Evolutionary conservation across 2,329 filamentous ascomycete genomes (phyloP), one percentile per base, ranked within the genome.

Genomic region (Fusarium abutilonis): DNA sequence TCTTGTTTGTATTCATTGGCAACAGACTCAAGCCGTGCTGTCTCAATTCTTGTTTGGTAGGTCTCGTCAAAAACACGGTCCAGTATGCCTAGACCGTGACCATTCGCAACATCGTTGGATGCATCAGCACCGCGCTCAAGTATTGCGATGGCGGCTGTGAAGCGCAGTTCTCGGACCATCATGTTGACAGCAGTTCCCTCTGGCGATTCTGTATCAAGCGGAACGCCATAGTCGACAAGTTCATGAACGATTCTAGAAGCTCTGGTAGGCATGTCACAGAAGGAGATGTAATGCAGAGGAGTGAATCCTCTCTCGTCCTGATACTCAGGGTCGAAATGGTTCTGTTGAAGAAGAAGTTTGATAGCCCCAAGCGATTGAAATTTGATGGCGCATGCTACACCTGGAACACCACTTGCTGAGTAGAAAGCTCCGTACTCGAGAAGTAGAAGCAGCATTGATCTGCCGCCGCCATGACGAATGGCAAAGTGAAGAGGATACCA

Each of bases 401-500:
- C 52, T 8, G 28, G 41, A 6, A 38, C 3, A 5, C 4, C 29
- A 6, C 11, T 13, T 4, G 36, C 28, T 5, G 44, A 43, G 19
- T 17, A 52, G 11, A 23, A 29, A 7, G 56, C 56, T 19, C 41
- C 52, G 3, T 45, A 38, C 14, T 56, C 5, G 6, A 52, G 13
- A 2, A 59, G 35, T 4, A 52, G 46, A 34, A n/a, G 19, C 10
- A 56, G 6, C 9, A 52, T 39, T 9, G 36, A 19, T 9, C 36
- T 28, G 5, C 29, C 26, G 11, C 34, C 26, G n/a, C 34, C 26
- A 14, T 59, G 52, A 1, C 14, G 15, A 2, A 59, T 52, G 10
- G 52, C 56, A 17, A 38, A 31, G 9, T 59, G 56, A n/a, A 59
- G 35, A 39, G 56, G 52, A 26, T 52, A 56, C 45, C 41, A 56